These are phyloP conservation scores for Dioscorea zingiberensis DNA, from an alignment of 106 monocot species.

Conservation along the genomic window DNA sequence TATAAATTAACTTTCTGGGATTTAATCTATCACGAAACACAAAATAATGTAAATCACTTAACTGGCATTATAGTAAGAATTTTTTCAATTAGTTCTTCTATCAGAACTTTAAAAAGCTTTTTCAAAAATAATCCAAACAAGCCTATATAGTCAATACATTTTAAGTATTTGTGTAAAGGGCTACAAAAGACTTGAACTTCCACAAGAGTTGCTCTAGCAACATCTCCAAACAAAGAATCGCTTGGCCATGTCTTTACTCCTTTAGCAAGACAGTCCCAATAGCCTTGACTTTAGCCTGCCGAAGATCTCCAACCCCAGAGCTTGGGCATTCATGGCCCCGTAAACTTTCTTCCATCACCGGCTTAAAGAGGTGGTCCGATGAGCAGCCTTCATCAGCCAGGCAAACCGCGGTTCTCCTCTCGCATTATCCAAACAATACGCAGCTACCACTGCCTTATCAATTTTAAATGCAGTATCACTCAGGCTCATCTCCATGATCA, in stretches of 20 bases:
- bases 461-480: slow-evolving; percentile 54
- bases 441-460: slow-evolving; percentile 90
- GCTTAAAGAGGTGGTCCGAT: slow-evolving; percentile 84
- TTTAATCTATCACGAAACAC: too few relatives aligned
- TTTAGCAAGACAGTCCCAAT: slow-evolving; percentile 85
- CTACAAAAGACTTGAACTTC: slow-evolving; percentile 91
- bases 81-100: too few relatives aligned
- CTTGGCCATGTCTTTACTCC: slow-evolving; percentile 85
- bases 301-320: slow-evolving; percentile 75
- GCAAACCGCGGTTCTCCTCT: slow-evolving; percentile 96
- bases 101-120: too few relatives aligned
- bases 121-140: too few relatives aligned
- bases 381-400: slow-evolving; percentile 84
- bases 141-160: slow-evolving; percentile 35
- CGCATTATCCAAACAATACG: slow-evolving; percentile 89
- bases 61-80: too few relatives aligned
- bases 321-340: slow-evolving; percentile 86
- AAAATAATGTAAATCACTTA: too few relatives aligned
- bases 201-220: slow-evolving; percentile 38
- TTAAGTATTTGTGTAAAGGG: slow-evolving; percentile 67
- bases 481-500: slow-evolving; percentile 7
- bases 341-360: slow-evolving; percentile 94
- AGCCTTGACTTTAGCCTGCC: slow-evolving; percentile 82
- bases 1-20: too few relatives aligned
- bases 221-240: slow-evolving; percentile 80